A percentile compares a stretch with the other conserved stretches of the same genome.
Conservation (phyloP, 192 early-diverging fungal species). For the Pilaira anomala region DNA sequence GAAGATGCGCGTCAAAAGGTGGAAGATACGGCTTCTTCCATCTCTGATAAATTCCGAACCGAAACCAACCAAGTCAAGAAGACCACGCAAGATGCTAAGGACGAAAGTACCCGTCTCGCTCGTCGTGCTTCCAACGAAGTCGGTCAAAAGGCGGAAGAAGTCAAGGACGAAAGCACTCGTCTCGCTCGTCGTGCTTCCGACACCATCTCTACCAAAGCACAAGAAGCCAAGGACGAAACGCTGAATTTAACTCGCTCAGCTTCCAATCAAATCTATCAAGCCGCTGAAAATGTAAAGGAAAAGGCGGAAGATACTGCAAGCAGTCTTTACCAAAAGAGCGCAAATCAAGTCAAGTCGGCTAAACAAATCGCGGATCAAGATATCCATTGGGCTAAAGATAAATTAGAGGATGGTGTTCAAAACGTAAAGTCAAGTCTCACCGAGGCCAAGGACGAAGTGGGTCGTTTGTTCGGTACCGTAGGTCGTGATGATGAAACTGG, state of each 20-base stretch:
- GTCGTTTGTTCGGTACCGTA: too few relatives aligned
- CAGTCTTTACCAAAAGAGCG: not conserved
- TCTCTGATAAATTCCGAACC: not conserved
- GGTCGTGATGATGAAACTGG: too few relatives aligned
- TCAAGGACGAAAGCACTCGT: not conserved
- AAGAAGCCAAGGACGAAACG: not conserved
- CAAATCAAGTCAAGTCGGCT: not conserved
- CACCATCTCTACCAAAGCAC: not conserved
- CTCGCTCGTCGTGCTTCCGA: not conserved
- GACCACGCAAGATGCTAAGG: not conserved
- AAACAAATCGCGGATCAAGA: not conserved
- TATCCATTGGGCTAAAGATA: constrained; percentile 8
- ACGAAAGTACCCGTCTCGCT: not conserved
- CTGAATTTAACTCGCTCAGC: not conserved
- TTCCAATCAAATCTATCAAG: too few relatives aligned
- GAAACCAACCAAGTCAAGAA: not conserved
- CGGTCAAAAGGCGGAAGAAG: not conserved
- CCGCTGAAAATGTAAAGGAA: not conserved
- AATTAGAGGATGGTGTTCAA: not conserved
- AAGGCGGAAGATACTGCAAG: not conserved
- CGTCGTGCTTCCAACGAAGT: not conserved
- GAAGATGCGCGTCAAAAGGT: not conserved
- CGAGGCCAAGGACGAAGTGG: not conserved
- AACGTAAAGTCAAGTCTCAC: not conserved
- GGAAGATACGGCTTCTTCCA: not conserved